Conservation (phyloP, 192 early-diverging fungal species). For the Coemansia asiatica region DNA sequence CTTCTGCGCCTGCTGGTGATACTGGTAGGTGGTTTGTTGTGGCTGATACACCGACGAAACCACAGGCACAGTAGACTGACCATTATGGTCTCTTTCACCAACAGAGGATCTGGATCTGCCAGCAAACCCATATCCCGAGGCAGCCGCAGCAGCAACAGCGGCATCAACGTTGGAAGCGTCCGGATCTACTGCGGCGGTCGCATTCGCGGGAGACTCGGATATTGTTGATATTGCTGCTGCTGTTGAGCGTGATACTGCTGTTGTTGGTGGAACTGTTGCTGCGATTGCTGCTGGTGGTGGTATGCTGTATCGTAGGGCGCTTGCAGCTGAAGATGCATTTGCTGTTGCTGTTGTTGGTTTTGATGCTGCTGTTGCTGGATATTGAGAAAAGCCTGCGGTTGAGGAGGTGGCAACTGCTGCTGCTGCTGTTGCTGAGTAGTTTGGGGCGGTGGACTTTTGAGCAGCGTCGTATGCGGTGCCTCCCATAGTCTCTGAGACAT, state of each 20-base stretch:
- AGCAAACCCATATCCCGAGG: neutral
- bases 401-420: slow-evolving; percentile 16
- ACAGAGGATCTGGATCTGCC: neutral
- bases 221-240: slow-evolving; percentile 50
- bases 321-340: slow-evolving; percentile 38
- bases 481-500: slow-evolving; percentile 36
- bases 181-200: slow-evolving; percentile 42
- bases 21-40: neutral
- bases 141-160: slow-evolving; percentile 4
- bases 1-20: slow-evolving; percentile 21
- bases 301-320: slow-evolving; percentile 34
- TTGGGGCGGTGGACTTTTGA: slow-evolving; percentile 29
- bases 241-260: slow-evolving; percentile 28
- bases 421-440: slow-evolving; percentile 15
- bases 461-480: slow-evolving; percentile 21
- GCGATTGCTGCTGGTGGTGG: slow-evolving; percentile 30
- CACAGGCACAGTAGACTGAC: slow-evolving; percentile 2
- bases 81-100: neutral
- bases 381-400: slow-evolving; percentile 31
- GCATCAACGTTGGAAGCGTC: neutral
- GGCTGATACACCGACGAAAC: neutral
- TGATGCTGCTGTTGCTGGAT: slow-evolving; percentile 25
- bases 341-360: slow-evolving; percentile 23
- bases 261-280: slow-evolving; percentile 13
- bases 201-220: slow-evolving; percentile 49